Percentiles rank a stretch among this genome's conserved stretches.
phyloP scores from a whole-genome alignment of 176 grass and related monocot genomes.

The Rhynchospora breviuscula region DNA sequence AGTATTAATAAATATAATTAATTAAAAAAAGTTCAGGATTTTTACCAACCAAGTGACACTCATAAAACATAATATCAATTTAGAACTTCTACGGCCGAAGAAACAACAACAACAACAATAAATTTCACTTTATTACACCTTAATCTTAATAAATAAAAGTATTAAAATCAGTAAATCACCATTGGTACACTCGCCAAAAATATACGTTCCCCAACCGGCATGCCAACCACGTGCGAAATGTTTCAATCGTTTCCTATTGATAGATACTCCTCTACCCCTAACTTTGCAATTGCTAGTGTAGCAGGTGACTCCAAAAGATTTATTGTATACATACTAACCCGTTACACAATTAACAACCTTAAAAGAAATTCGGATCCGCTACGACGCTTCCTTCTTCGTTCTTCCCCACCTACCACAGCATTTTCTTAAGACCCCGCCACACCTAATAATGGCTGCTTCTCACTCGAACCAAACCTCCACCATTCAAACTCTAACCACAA shows the following conservation, averaged over 20 bases:
- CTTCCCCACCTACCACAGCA: conserved; percentile 13
- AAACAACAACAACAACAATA: too few relatives aligned
- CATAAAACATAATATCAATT: too few relatives aligned
- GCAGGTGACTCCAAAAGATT: neutral
- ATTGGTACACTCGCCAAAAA: too few relatives aligned
- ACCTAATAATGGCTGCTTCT: conserved; percentile 14
- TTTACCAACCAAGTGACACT: too few relatives aligned
- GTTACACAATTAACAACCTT: neutral
- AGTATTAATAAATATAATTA: too few relatives aligned
- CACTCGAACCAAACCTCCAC: neutral
- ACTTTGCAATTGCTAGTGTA: neutral
- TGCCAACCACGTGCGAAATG: neutral
- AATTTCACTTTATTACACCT: too few relatives aligned
- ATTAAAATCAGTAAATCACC: too few relatives aligned
- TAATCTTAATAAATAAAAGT: too few relatives aligned
- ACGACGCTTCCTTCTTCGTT: conserved; percentile 11
- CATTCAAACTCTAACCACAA: neutral
- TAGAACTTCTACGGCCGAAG: too few relatives aligned
- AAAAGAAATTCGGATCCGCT: neutral
- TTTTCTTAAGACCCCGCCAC: neutral
- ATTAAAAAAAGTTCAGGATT: too few relatives aligned
- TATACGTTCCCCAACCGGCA: neutral
- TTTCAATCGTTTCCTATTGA: neutral
- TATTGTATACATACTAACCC: neutral
- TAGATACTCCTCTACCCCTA: neutral